These are phyloP conservation scores for Candida neerlandica DNA, from an alignment of 1,139 yeast species.

Conservation along the genomic window DNA sequence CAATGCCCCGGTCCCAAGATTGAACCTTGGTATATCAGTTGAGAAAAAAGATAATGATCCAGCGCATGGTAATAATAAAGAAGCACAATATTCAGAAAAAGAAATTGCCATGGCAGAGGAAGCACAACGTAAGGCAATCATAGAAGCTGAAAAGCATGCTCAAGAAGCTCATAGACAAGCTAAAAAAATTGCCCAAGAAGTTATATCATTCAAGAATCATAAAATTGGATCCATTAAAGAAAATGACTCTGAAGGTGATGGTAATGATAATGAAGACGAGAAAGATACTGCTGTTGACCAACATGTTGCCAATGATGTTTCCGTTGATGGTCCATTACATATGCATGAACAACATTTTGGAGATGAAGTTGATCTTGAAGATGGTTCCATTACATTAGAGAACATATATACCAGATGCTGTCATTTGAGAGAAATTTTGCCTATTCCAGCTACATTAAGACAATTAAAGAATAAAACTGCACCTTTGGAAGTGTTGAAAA, in stretches of 20 bases:
- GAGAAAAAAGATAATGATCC: constrained; percentile 11
- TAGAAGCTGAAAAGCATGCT: constrained; percentile 72
- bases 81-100: constrained; percentile 40
- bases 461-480: constrained; percentile 77
- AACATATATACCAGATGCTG: constrained; percentile 88
- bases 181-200: constrained; percentile 66
- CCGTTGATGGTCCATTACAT: constrained; percentile 63
- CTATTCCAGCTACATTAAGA: constrained; percentile 86
- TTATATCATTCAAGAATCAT: constrained; percentile 38
- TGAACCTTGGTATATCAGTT: constrained; percentile 62
- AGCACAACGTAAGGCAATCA: constrained; percentile 53
- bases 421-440: constrained; percentile 87
- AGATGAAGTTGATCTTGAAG: constrained; percentile 23
- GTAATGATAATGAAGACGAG: constrained; percentile 21
- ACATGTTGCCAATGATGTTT: constrained; percentile 28
- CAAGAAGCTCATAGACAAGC: constrained; percentile 76
- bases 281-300: constrained; percentile 23
- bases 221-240: constrained; percentile 9
- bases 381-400: constrained; percentile 53
- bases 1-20: constrained; percentile 60
- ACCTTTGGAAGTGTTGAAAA: constrained; percentile 75
- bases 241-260: constrained; percentile 18
- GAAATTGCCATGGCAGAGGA: constrained; percentile 60
- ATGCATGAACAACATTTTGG: constrained; percentile 65
- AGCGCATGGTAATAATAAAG: constrained; percentile 7